These are phyloP conservation scores for Mortierella sp. DNA, from an alignment of 371 early-diverging fungal species.

Conservation along the genomic window DNA sequence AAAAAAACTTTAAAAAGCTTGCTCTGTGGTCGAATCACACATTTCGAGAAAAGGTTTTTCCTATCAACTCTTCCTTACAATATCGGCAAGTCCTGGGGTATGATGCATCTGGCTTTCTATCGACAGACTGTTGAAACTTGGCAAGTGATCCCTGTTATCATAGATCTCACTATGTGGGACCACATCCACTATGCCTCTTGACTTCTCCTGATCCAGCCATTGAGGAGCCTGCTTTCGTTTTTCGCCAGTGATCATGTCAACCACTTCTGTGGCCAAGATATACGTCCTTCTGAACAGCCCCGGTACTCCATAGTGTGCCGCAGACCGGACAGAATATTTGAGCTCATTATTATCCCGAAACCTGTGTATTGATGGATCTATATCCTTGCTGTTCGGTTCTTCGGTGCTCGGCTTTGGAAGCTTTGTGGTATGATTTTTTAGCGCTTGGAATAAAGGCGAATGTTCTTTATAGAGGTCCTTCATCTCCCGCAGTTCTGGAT, in stretches of 20 bases:
- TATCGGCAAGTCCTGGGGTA: slow-evolving; percentile 27
- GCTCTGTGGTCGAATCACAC: neutral
- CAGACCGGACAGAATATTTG: slow-evolving; percentile 38
- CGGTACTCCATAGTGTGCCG: slow-evolving; percentile 19
- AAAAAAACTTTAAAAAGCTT: neutral
- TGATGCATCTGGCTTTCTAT: slow-evolving; percentile 52
- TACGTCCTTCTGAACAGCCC: slow-evolving; percentile 28
- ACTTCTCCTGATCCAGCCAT: slow-evolving; percentile 37
- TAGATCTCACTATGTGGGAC: slow-evolving; percentile 28
- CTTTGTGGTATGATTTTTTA: neutral
- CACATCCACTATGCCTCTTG: slow-evolving; percentile 14
- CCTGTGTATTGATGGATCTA: slow-evolving; percentile 23
- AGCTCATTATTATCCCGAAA: slow-evolving; percentile 42
- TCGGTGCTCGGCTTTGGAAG: neutral
- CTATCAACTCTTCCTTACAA: slow-evolving; percentile 17
- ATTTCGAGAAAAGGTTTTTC: neutral
- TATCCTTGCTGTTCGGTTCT: neutral
- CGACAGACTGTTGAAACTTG: slow-evolving; percentile 49
- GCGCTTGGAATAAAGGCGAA: slow-evolving; percentile 16
- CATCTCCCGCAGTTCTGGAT: slow-evolving; percentile 18
- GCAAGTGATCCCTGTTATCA: slow-evolving; percentile 19
- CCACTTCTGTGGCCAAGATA: slow-evolving; percentile 40
- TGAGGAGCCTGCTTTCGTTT: slow-evolving; percentile 25
- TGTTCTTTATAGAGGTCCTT: slow-evolving; percentile 18
- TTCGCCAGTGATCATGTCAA: neutral